Base-by-base conservation (phyloP, 805 yeast genomes). In the Clavispora vitiphila region DNA sequence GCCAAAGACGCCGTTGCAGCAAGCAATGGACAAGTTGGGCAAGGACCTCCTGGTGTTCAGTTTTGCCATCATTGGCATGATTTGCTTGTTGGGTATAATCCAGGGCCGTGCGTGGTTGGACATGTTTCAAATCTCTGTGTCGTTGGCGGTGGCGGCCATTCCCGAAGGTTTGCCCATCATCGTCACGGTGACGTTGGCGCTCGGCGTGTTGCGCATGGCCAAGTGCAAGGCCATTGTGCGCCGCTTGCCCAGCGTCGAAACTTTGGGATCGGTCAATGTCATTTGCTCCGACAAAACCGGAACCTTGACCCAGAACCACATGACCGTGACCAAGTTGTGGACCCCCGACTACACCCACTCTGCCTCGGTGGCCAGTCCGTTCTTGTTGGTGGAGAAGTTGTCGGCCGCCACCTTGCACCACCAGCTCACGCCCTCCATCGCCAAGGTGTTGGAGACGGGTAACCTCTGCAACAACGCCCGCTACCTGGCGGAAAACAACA, bases 81-180 rank as follows among this genome's bases (percentile, higher is more conserved):
- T 93, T 57, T 91, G 96, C 55, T 57, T 93, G 18, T 74, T 93
- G 51, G 99, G 99, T 44, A 74, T 93, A 16, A 44, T 87, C 37
- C 96, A 93, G 67, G 98, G 99, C 37, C 83, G 95, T 48, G 76
- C 86, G 8, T 90, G 97, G 96, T 74, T 93, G 43, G 98, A 93
- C 49, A 93, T 95, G 97, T 91, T 93, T 67, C 96, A 91, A 62
- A 89, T 93, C 44, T 87, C 96, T 1, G 99, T 93, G 8, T 89
- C 97, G 1, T 72, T 93, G 48, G 99, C 99, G 3, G 99, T 93
- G 15, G 99, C 99, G 38, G 99, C 99, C 3, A 93, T 93, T 54
- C 99, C 99, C 5, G 99, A 93, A 65, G 99, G 99, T 41, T 76
- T 93, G 51, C 99, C 99, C 0, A 93, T 93, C 55, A 93, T 93